These are phyloP conservation scores for Coemansia nantahalensis DNA, from an alignment of 192 early-diverging fungal species.

Conservation along the genomic window DNA sequence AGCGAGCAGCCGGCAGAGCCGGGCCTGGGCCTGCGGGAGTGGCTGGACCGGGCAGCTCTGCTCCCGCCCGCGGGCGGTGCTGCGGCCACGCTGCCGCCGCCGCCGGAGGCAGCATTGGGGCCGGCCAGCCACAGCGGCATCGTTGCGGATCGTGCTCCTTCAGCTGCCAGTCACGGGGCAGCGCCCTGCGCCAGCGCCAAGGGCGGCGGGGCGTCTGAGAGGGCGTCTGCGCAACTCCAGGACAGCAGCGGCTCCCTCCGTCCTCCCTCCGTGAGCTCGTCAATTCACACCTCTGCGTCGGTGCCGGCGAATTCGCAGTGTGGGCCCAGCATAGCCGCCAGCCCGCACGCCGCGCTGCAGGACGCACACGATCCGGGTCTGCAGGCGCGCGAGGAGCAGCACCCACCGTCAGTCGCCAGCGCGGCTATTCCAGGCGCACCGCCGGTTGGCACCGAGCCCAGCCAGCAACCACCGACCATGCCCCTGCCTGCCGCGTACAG, in stretches of 20 bases:
- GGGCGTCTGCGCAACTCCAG: slow-evolving; percentile 18
- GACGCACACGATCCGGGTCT: no score
- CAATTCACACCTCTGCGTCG: slow-evolving; percentile 1
- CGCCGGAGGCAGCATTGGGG: slow-evolving; percentile 2
- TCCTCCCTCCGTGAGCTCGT: slow-evolving; percentile 21
- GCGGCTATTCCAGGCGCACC: background rate
- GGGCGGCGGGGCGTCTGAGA: slow-evolving; percentile 25
- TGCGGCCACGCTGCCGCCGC: slow-evolving; percentile 24
- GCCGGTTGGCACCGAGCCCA: background rate
- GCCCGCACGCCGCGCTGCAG: background rate
- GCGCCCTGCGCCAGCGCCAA: slow-evolving; percentile 6
- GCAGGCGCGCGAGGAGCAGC: no score
- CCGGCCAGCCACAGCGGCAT: no score
- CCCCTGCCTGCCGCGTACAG: background rate
- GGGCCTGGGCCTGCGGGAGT: slow-evolving; percentile 28
- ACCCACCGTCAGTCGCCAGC: background rate
- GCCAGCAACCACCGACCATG: background rate
- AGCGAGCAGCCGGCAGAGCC: background rate
- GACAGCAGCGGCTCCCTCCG: no score
- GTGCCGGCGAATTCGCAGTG: background rate
- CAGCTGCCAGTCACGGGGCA: no score
- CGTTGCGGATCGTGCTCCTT: no score
- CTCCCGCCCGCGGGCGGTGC: slow-evolving; percentile 29
- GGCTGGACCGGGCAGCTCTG: slow-evolving; percentile 46
- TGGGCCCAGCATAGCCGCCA: background rate